These are phyloP conservation scores for Calonectria hongkongensis DNA, from an alignment of 2,329 filamentous ascomycete species.

Conservation along the genomic window DNA sequence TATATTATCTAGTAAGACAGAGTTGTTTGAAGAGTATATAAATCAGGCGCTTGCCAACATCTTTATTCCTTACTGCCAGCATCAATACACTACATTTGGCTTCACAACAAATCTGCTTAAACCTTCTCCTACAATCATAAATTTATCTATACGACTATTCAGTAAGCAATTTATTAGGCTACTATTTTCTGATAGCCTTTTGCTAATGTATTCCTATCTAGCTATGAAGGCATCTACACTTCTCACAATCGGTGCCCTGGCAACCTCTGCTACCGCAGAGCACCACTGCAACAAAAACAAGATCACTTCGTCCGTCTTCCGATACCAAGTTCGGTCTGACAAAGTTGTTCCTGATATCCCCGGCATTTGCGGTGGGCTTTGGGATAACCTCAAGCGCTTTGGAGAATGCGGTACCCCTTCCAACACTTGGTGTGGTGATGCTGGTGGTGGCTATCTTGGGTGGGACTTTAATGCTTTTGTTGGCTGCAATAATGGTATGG, in stretches of 20 bases:
- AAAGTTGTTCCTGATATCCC: background rate
- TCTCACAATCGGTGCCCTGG: background rate
- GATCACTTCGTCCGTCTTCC: background rate
- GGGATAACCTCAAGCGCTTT: conserved; percentile 12
- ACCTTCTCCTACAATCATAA: background rate
- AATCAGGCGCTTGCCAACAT: background rate
- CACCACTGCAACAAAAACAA: conserved; percentile 6
- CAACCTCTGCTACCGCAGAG: background rate
- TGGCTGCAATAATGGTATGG: conserved; percentile 7
- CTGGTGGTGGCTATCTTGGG: background rate
- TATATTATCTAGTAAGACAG: background rate
- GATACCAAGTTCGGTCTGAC: conserved; percentile 8
- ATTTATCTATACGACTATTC: background rate
- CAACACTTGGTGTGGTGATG: conserved; percentile 11
- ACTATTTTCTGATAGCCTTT: background rate
- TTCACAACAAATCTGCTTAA: background rate
- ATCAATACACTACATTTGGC: background rate
- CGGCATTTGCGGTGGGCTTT: conserved; percentile 8
- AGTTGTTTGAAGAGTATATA: background rate
- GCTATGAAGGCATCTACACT: background rate
- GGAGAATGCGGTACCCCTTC: conserved; percentile 6
- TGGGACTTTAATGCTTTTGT: conserved; percentile 12
- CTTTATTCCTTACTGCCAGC: background rate
- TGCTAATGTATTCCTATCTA: background rate
- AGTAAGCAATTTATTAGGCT: background rate